Percentiles rank a stretch among this genome's conserved stretches.
Evolutionary conservation across 2,329 filamentous ascomycete genomes (phyloP).

Genomic region (Neocucurbitaria cava): DNA sequence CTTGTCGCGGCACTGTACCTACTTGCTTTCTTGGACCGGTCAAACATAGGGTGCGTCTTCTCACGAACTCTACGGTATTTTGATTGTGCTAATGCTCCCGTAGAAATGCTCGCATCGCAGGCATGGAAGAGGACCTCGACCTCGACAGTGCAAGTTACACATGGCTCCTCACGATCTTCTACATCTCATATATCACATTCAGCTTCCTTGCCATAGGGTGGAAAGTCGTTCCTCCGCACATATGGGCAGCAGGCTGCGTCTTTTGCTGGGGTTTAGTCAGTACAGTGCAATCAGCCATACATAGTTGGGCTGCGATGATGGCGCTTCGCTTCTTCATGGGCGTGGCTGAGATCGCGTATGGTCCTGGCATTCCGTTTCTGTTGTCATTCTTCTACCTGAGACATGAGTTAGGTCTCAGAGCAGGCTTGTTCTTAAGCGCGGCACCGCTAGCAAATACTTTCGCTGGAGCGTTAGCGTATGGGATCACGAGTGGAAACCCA

Average conservation of each 20-base stretch:
- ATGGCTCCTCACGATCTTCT: conserved; percentile 49
- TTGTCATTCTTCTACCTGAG: conserved; percentile 67
- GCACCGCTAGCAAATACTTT: conserved; percentile 81
- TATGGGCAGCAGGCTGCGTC: conserved; percentile 45
- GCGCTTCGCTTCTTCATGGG: conserved; percentile 47
- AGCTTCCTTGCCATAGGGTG: conserved; percentile 47
- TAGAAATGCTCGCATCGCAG: conserved; percentile 51
- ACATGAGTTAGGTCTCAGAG: conserved; percentile 62
- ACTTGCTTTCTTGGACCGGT: conserved; percentile 46
- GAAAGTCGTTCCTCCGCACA: conserved; percentile 46
- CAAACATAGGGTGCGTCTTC: conserved; percentile 48
- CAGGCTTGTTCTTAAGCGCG: conserved; percentile 60
- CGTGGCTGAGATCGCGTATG: conserved; percentile 53
- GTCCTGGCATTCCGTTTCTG: conserved; percentile 57
- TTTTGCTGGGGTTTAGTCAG: conserved; percentile 46
- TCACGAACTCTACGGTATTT: too few species aligned
- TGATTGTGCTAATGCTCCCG: neutral
- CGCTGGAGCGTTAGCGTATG: conserved; percentile 66
- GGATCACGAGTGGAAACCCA: conserved; percentile 66
- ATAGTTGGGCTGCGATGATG: conserved; percentile 44
- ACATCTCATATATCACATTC: conserved; percentile 49
- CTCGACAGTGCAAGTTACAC: conserved; percentile 37
- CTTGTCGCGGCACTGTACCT: conserved; percentile 44
- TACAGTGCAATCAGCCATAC: conserved; percentile 38
- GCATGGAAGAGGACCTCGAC: conserved; percentile 45